A percentile compares a stretch with the other conserved stretches of the same genome.
These are phyloP conservation scores for Comarum palustre DNA, from an alignment of 306 rosid genomes.

Conservation along the genomic window DNA sequence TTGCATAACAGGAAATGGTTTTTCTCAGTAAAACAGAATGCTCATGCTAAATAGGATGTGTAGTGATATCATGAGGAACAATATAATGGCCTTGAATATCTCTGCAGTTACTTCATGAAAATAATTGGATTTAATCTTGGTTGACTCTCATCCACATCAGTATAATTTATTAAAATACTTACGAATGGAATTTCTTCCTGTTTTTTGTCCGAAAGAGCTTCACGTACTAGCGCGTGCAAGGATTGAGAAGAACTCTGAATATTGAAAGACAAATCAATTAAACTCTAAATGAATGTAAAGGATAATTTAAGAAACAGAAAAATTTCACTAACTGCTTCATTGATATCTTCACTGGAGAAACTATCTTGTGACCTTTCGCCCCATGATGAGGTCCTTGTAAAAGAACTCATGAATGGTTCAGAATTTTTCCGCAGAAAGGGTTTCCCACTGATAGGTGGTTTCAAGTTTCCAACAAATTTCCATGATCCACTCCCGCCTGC, in stretches of 20 bases:
- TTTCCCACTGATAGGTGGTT: slow-evolving; percentile 46
- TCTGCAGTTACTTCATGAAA: not conserved
- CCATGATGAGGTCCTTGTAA: slow-evolving; percentile 39
- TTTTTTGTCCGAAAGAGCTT: slow-evolving; percentile 58
- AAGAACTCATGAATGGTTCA: slow-evolving; percentile 54
- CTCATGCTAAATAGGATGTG: not conserved
- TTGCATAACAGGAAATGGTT: slow-evolving; percentile 1
- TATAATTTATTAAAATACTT: slow-evolving; percentile 26
- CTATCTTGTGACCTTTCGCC: slow-evolving; percentile 48
- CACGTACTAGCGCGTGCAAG: slow-evolving; percentile 51
- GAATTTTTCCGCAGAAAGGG: slow-evolving; percentile 51
- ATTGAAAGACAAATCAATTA: slow-evolving; percentile 23
- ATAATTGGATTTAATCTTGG: not conserved
- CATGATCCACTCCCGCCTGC: slow-evolving; percentile 62
- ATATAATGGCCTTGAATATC: not conserved
- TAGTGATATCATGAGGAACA: not conserved
- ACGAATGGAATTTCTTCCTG: slow-evolving; percentile 83
- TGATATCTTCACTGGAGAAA: slow-evolving; percentile 43
- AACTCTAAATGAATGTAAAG: slow-evolving; percentile 1
- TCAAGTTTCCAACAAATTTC: slow-evolving; percentile 51
- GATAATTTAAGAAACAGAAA: slow-evolving; percentile 13
- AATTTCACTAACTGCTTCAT: slow-evolving; percentile 56
- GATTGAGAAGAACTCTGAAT: slow-evolving; percentile 57
- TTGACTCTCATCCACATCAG: not conserved
- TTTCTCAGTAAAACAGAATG: slow-evolving; percentile 3